Percentiles rank a stretch among this genome's conserved stretches.
These are phyloP conservation scores for Epichloe festucae DNA, from an alignment of 2,329 filamentous ascomycete species.

Conservation along the genomic window DNA sequence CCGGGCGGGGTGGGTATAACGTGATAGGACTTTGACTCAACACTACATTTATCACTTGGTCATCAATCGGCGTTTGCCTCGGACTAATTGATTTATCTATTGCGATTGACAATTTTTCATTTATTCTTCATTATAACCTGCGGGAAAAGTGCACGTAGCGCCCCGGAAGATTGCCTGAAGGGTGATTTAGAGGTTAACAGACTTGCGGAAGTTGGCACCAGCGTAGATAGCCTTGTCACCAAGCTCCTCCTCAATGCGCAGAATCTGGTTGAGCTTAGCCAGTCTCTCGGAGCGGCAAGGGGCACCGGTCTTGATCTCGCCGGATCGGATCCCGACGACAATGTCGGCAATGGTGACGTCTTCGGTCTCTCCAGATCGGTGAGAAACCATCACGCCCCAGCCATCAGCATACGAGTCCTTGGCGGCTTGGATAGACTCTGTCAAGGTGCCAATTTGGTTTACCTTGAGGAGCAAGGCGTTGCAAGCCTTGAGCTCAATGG, in stretches of 20 bases:
- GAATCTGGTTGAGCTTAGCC: slow-evolving; percentile 99
- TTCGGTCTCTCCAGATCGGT: slow-evolving; percentile 98
- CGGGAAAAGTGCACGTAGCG: neutral
- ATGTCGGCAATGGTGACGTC: slow-evolving; percentile 99
- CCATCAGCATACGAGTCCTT: slow-evolving; percentile 93
- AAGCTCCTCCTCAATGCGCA: slow-evolving; percentile 98
- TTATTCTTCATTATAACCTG: slow-evolving; percentile 1
- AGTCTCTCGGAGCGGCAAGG: slow-evolving; percentile 94
- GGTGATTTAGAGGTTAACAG: slow-evolving; percentile 68
- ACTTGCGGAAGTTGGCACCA: slow-evolving; percentile 79
- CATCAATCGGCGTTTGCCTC: neutral
- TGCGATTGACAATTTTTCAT: neutral
- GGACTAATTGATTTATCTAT: neutral
- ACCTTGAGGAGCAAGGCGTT: slow-evolving; percentile 98
- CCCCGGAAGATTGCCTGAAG: neutral
- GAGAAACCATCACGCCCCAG: slow-evolving; percentile 99
- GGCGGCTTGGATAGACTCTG: slow-evolving; percentile 96
- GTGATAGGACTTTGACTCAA: no score
- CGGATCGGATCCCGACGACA: slow-evolving; percentile 87
- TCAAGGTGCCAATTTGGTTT: slow-evolving; percentile 99
- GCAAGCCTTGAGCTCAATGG: slow-evolving; percentile 97
- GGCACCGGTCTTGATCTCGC: slow-evolving; percentile 98
- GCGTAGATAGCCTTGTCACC: slow-evolving; percentile 85
- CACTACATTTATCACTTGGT: neutral
- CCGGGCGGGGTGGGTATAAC: neutral